These are phyloP conservation scores for Fusarium musae DNA, from an alignment of 2,329 filamentous ascomycete genomes.

Conservation along the genomic window DNA sequence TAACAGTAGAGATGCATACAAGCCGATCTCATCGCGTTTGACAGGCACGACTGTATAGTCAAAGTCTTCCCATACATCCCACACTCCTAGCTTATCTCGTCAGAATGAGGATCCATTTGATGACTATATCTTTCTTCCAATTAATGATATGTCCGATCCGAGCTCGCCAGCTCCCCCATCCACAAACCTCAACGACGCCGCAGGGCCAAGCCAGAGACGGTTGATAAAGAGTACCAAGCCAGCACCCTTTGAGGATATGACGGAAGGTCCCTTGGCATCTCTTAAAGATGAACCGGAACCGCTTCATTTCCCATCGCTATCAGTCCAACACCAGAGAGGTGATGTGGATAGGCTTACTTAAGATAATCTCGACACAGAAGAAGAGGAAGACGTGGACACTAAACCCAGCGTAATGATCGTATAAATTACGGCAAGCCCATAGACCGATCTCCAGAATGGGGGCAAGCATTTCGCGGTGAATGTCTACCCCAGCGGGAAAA, in stretches of 20 bases:
- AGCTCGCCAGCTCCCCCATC: neutral
- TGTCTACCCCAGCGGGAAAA: neutral
- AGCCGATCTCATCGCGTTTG: neutral
- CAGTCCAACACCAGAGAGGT: too few relatives aligned
- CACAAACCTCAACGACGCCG: neutral
- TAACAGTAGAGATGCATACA: neutral
- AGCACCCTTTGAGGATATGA: too few relatives aligned
- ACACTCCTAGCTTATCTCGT: neutral
- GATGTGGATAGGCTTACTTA: too few relatives aligned
- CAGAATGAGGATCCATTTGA: neutral
- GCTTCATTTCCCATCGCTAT: too few relatives aligned
- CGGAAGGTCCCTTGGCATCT: too few relatives aligned
- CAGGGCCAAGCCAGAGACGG: neutral
- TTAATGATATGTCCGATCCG: neutral
- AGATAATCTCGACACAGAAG: too few relatives aligned
- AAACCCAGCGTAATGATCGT: too few relatives aligned
- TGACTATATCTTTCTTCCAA: neutral
- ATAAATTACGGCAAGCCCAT: too few relatives aligned
- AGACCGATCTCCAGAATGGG: too few relatives aligned
- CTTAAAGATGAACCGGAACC: too few relatives aligned
- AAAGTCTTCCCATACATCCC: neutral
- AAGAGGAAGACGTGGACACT: too few relatives aligned
- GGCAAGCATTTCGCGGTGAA: neutral
- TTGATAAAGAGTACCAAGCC: neutral
- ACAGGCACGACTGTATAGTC: neutral